Evolutionary conservation across 2,329 filamentous ascomycete genomes (phyloP), one percentile per base, ranked within the genome.

Genomic region (Blumeria graminis): DNA sequence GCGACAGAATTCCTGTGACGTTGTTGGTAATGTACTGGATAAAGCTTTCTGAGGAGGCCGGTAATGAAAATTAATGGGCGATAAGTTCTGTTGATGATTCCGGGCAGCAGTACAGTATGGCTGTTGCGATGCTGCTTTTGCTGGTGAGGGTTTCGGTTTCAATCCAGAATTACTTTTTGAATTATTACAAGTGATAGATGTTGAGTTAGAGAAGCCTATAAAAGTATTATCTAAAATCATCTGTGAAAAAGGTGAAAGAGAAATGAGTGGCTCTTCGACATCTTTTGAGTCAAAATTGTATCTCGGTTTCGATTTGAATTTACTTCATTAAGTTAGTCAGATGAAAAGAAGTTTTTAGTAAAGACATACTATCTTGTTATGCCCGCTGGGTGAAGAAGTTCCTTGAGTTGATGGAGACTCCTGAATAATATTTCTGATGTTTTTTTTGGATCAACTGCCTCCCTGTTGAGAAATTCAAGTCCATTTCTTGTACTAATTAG

Each of bases 381-480:
- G 59, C 81, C 80, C n/a, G 81, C 76, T 1, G 80, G 76, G 64
- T 81, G 80, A 57, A 95, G 69, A 43, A 94, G 75, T 60, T 81
- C 79, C 57, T 86, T 77, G 34, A 95, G 73, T 66, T 90, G 81
- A 62, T 83, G 76, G 50, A 89, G 73, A 10, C 81, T 82, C 62
- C 82, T 79, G 62, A 85, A 81, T 51, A 89, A 71, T 60, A 79
- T 77, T 65, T 77, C 76, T 18, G 84, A 81, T 34, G 74, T 74
- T 46, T 76, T 74, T 52, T 74, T 71, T 28, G 77, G 70, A 59
- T 71, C 75, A 43, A 72, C 69, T 58, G 82, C 80, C 66, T 90
- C 85, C 60, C 74, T 72, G 65, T 92, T 88, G 52, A 95, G 70
- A 50, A 75, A 76, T 61, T 83, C 78, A 62, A 89, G 67, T 41